These are phyloP conservation scores for Rhizophagus prolifer DNA, from an alignment of 192 early-diverging fungal species.

Conservation along the genomic window DNA sequence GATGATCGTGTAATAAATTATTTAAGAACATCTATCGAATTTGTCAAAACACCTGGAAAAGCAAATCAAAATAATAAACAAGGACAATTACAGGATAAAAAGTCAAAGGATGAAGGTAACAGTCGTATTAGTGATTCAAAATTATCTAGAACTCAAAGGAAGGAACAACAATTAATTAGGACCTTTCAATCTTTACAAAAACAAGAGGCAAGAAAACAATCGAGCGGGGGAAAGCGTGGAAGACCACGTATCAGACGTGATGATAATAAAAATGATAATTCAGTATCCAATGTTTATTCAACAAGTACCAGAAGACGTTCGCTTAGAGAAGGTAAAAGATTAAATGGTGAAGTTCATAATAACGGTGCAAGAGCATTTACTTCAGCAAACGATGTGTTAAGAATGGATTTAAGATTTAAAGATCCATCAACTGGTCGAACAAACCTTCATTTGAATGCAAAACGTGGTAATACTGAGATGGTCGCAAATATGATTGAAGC, in stretches of 20 bases:
- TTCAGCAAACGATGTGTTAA: conserved; percentile 33
- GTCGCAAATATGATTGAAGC: conserved; percentile 50
- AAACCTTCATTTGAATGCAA: conserved; percentile 65
- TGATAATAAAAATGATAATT: background rate
- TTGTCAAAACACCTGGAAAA: background rate
- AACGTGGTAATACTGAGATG: conserved; percentile 54
- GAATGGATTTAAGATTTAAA: conserved; percentile 48
- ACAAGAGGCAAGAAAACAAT: background rate
- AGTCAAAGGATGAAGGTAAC: background rate
- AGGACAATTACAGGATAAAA: conserved; percentile 6
- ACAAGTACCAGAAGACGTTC: background rate
- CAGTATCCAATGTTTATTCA: background rate
- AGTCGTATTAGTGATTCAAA: background rate
- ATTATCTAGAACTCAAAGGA: background rate
- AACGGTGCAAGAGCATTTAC: conserved; percentile 1
- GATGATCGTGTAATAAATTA: background rate
- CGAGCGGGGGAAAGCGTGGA: background rate
- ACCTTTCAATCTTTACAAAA: background rate
- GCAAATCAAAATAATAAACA: conserved; percentile 4
- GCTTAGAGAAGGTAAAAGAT: conserved; percentile 1
- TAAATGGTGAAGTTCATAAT: background rate
- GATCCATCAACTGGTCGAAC: conserved; percentile 67
- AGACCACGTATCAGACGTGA: background rate
- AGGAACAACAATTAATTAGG: background rate
- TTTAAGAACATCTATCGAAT: background rate